phyloP scores from a whole-genome alignment of 192 early-diverging fungal genomes.

The Geosiphon pyriformis region DNA sequence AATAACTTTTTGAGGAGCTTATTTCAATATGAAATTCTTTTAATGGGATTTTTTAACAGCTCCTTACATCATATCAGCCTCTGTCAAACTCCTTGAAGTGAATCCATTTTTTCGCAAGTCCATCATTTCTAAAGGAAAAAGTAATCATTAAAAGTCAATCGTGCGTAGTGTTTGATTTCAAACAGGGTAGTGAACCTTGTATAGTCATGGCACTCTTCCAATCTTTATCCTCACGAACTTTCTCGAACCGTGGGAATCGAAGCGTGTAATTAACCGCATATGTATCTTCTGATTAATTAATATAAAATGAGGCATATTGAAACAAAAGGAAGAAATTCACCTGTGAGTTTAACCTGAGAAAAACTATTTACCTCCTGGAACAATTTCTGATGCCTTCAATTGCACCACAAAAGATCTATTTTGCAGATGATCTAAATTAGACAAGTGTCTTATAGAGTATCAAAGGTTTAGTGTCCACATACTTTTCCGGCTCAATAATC shows the following conservation, averaged over 20 bases:
- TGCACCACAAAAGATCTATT: conserved; percentile 10
- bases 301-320: conserved; percentile 6
- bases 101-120: conserved; percentile 2
- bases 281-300: conserved; percentile 59
- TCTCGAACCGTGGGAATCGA: conserved; percentile 72
- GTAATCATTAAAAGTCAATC: not conserved
- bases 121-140: conserved; percentile 23
- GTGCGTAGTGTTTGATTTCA: not conserved
- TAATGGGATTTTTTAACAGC: not conserved
- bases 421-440: not conserved
- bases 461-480: conserved; percentile 9
- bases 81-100: conserved; percentile 16
- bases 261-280: conserved; percentile 63
- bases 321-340: not conserved
- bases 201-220: conserved; percentile 43
- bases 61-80: conserved; percentile 13
- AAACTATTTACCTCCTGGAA: conserved; percentile 4
- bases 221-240: conserved; percentile 62
- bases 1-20: not conserved
- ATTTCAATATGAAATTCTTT: not conserved
- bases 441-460: not conserved
- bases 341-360: too few relatives aligned
- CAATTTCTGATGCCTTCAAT: conserved; percentile 19
- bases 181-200: conserved; percentile 21
- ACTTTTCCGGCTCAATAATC: conserved; percentile 56